Conservation (phyloP, 768 basidiomycete genomes). For the Omphalotus guepiniiformis region DNA sequence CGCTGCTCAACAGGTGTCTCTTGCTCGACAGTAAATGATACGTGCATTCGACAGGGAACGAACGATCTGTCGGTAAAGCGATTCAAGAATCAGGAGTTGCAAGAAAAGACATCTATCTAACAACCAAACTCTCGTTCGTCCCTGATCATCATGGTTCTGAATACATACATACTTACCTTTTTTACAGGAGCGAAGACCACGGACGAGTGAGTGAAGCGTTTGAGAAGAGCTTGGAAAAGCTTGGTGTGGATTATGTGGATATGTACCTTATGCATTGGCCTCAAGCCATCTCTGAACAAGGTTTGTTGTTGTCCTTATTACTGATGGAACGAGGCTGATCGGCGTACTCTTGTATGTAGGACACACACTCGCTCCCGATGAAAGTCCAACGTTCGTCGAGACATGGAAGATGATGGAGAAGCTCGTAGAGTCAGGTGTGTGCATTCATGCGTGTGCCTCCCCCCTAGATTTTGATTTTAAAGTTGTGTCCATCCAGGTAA, state of each 20-base stretch:
- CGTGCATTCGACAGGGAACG: constrained; percentile 28
- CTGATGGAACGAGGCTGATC: neutral
- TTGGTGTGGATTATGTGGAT: constrained; percentile 41
- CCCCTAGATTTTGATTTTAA: constrained; percentile 27
- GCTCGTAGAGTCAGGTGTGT: constrained; percentile 29
- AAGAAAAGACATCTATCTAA: constrained; percentile 35
- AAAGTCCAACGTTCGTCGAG: constrained; percentile 29
- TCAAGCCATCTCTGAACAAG: constrained; percentile 15
- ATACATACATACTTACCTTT: constrained; percentile 22
- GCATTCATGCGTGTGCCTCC: constrained; percentile 21
- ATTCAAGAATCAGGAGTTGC: constrained; percentile 36
- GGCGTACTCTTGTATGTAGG: constrained; percentile 4
- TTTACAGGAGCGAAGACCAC: constrained; percentile 30
- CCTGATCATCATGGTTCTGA: neutral
- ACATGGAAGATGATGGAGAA: constrained; percentile 40
- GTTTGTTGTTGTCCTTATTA: neutral
- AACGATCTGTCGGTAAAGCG: constrained; percentile 32
- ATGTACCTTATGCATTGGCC: constrained; percentile 44
- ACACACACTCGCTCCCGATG: constrained; percentile 15
- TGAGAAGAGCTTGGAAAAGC: constrained; percentile 28
- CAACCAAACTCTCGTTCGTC: constrained; percentile 36
- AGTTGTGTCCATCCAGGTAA: constrained; percentile 23
- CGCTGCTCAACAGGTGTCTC: neutral
- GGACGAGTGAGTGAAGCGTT: constrained; percentile 29
- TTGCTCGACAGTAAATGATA: neutral